These are phyloP conservation scores for Colletotrichum lentis DNA, from an alignment of 2,329 filamentous ascomycete species.

Conservation along the genomic window DNA sequence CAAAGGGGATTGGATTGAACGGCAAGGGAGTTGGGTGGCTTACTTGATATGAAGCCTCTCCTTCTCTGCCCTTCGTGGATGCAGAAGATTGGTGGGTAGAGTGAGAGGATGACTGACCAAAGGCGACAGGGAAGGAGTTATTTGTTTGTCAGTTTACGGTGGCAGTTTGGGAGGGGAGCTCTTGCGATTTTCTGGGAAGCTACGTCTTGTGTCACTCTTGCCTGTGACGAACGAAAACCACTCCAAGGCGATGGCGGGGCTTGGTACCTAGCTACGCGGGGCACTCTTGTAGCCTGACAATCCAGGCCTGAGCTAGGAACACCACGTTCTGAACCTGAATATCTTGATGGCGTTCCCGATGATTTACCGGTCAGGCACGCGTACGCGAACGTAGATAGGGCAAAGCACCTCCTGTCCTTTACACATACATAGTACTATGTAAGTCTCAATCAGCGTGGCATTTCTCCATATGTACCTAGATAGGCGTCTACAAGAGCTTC, in stretches of 20 bases:
- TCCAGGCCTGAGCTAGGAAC: conserved; percentile 9
- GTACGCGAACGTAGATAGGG: neutral
- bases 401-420: neutral
- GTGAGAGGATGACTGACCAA: no score
- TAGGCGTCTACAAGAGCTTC: neutral
- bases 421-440: no score
- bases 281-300: conserved; percentile 25
- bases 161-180: conserved; percentile 26
- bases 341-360: neutral
- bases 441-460: conserved; percentile 11
- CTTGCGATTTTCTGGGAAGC: conserved; percentile 26
- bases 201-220: conserved; percentile 32
- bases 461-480: neutral
- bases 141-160: conserved; percentile 8
- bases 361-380: conserved; percentile 15
- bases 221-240: conserved; percentile 27
- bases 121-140: neutral
- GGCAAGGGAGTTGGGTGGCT: neutral
- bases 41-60: conserved; percentile 8
- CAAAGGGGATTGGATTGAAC: neutral
- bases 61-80: neutral
- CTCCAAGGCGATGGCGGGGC: conserved; percentile 30
- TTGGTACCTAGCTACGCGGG: conserved; percentile 23
- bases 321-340: neutral
- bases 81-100: neutral